Evolutionary conservation across 208 protist species (phyloP).

Genomic region (Leishmania braziliensis): DNA sequence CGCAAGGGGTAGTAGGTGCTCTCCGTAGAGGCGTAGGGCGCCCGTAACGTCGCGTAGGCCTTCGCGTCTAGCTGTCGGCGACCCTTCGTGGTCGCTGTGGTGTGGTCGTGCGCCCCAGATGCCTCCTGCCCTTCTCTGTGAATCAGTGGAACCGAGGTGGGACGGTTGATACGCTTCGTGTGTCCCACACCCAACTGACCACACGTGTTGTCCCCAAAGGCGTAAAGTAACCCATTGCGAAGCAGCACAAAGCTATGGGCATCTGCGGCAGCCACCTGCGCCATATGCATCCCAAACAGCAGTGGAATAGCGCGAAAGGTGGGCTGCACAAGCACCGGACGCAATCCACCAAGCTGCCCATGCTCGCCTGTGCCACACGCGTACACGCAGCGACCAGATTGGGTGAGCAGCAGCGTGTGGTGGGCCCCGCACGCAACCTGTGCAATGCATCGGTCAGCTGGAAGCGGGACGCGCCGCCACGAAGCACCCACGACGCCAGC

Average conservation of each 20-base stretch:
- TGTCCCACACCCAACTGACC: slow-evolving; percentile 81
- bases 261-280: slow-evolving; percentile 55
- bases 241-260: slow-evolving; percentile 85
- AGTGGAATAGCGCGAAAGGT: slow-evolving; percentile 71
- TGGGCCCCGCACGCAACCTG: slow-evolving; percentile 67
- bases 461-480: slow-evolving; percentile 17
- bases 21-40: slow-evolving; percentile 63
- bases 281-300: slow-evolving; percentile 75
- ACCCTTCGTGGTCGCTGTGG: neutral
- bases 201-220: slow-evolving; percentile 81
- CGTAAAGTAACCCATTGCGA: slow-evolving; percentile 69
- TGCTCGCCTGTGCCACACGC: slow-evolving; percentile 67
- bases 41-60: slow-evolving; percentile 52
- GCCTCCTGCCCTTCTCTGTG: neutral
- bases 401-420: slow-evolving; percentile 76
- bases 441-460: slow-evolving; percentile 34
- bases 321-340: slow-evolving; percentile 50
- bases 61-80: slow-evolving; percentile 50
- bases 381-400: slow-evolving; percentile 49
- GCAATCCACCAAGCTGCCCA: slow-evolving; percentile 68
- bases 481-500: too few relatives aligned
- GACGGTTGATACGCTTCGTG: slow-evolving; percentile 33
- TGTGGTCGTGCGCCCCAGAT: too few relatives aligned
- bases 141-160: slow-evolving; percentile 18
- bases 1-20: slow-evolving; percentile 73